Evolutionary conservation across 1,139 yeast species (phyloP), one percentile per base, ranked within the genome.

Genomic region (Candida tropicalis): DNA sequence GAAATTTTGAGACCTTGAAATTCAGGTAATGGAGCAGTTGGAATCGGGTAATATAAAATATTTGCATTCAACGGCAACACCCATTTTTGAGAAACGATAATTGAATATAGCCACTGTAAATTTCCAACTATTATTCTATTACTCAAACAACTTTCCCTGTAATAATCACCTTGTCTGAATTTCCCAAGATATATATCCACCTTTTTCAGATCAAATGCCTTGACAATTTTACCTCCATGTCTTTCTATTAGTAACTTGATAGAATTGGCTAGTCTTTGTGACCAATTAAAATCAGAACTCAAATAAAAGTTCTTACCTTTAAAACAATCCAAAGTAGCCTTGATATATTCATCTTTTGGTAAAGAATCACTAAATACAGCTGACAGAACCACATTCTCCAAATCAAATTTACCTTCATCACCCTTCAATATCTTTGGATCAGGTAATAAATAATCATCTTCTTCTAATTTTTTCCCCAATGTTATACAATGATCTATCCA

Each of bases 401-500:
- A 34, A 23, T 42, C 16, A 45, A 31, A 24, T 40, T 37, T 41
- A 4, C 33, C 12, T 1, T 25, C 32, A 2, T 35, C 43, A 46
- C 46, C 50, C 11, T 40, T 39, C 17, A 42, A 29, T n/a, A 48
- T 36, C 10, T 60, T 38, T 4, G 64, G 60, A 39, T 67, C 58
- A 2, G 70, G 68, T 28, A 84, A 62, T 10, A 73, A 51, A 55
- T 84, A 87, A 1, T 77, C 75, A 0, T 59, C 49, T 42, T 80
- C 91, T 41, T 77, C 79, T 13, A 85, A 62, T 40, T 66, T 69
- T 40, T 69, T 60, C 20, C 83, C 74, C 38, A 72, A 58, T 43
- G 73, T 79, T 46, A 89, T 69, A 54, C 93, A 84, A 48, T 82
- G 87, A 47, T 84, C 82, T 2, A 83, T 59, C 95, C 97, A 91